phyloP scores from a whole-genome alignment of 2,329 filamentous ascomycete genomes.

The Fusarium illudens region DNA sequence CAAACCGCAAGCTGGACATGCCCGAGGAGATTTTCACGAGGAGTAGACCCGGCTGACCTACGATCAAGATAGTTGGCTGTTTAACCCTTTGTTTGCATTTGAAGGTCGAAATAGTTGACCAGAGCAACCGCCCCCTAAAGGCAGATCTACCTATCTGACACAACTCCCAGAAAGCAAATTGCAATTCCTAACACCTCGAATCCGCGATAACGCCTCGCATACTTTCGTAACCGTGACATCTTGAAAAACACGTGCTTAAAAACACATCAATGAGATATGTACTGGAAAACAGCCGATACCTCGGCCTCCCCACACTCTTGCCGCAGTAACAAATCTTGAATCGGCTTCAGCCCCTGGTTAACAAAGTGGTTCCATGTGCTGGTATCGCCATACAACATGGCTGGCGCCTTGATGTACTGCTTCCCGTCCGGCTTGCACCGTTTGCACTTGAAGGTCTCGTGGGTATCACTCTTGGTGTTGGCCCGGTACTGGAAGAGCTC shows the following conservation, averaged over 20 bases:
- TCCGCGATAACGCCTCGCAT: conserved; percentile 23
- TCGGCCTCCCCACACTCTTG: conserved; percentile 82
- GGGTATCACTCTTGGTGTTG: conserved; percentile 88
- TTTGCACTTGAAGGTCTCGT: conserved; percentile 99
- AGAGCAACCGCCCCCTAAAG: background rate
- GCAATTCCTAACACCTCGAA: conserved; percentile 5
- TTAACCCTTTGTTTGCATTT: background rate
- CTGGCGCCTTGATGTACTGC: conserved; percentile 88
- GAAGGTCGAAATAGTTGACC: background rate
- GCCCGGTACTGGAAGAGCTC: conserved; percentile 94
- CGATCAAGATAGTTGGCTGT: background rate
- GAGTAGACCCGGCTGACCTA: background rate
- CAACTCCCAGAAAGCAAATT: conserved; percentile 15
- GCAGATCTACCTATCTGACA: background rate
- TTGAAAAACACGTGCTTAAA: conserved; percentile 1
- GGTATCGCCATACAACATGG: conserved; percentile 96
- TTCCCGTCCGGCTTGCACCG: conserved; percentile 87
- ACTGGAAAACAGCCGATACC: conserved; percentile 97
- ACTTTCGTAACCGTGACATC: conserved; percentile 18
- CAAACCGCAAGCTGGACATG: background rate
- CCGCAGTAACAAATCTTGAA: conserved; percentile 89
- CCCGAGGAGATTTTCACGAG: no score
- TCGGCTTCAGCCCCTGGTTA: conserved; percentile 79
- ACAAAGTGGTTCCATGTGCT: conserved; percentile 99
- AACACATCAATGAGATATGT: conserved; percentile 80